Evolutionary conservation across 2,329 filamentous ascomycete species (phyloP).

Genomic region (Dactylella cylindrospora): DNA sequence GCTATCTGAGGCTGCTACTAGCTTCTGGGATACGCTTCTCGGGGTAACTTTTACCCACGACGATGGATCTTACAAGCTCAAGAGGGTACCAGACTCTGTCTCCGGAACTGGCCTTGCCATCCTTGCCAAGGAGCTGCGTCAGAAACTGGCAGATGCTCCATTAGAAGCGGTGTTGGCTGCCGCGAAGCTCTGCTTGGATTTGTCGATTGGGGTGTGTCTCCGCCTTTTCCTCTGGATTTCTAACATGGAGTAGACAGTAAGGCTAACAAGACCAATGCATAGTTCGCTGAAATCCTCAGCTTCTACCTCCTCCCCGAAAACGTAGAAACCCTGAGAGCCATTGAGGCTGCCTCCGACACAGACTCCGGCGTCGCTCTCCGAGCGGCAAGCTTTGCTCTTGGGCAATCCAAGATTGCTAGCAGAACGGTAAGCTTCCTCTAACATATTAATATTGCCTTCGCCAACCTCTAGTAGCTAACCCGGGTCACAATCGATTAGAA

Average conservation of each 20-base stretch:
- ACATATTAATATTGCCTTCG: neutral
- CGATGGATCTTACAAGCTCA: slow-evolving; percentile 18
- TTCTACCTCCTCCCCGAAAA: slow-evolving; percentile 67
- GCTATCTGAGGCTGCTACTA: slow-evolving; percentile 33
- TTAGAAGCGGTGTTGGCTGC: slow-evolving; percentile 25
- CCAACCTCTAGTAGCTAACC: neutral
- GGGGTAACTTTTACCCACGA: slow-evolving; percentile 15
- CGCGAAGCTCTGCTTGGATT: slow-evolving; percentile 34
- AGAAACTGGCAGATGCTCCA: slow-evolving; percentile 13
- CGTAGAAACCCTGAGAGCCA: slow-evolving; percentile 60
- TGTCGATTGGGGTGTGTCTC: slow-evolving; percentile 31
- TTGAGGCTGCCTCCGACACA: slow-evolving; percentile 63
- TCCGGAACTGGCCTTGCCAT: slow-evolving; percentile 16
- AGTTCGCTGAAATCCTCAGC: slow-evolving; percentile 68
- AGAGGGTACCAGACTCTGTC: slow-evolving; percentile 5
- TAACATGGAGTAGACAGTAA: neutral
- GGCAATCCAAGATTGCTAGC: slow-evolving; percentile 15
- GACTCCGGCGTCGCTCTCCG: slow-evolving; percentile 57
- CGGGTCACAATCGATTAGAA: slow-evolving; percentile 5
- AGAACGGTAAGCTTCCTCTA: slow-evolving; percentile 22
- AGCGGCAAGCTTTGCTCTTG: slow-evolving; percentile 4
- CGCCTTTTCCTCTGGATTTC: neutral
- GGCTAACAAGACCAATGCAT: neutral
- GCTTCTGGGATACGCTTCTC: slow-evolving; percentile 33
- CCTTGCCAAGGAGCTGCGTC: slow-evolving; percentile 19